These are phyloP conservation scores for Fagopyrum tataricum DNA, from an alignment of 148 eudicot species.

Conservation along the genomic window DNA sequence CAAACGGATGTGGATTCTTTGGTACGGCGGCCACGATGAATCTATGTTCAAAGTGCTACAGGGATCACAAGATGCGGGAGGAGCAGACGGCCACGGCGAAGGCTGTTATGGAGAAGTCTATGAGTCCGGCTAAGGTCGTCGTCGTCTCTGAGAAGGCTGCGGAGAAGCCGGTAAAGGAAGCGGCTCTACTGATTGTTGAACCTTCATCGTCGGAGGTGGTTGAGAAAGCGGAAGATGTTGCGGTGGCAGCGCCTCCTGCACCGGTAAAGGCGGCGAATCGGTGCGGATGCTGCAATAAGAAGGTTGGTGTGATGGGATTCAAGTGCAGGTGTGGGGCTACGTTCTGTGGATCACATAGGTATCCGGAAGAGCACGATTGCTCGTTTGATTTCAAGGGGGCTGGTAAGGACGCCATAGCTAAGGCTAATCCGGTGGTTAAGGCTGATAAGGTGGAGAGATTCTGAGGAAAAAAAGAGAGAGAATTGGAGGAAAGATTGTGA, in stretches of 20 bases:
- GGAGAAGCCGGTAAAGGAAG: background rate
- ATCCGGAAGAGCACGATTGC: slow-evolving; percentile 50
- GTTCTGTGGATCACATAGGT: slow-evolving; percentile 54
- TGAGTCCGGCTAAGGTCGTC: slow-evolving; percentile 8
- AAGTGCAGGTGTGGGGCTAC: slow-evolving; percentile 48
- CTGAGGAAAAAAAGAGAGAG: slow-evolving; percentile 16
- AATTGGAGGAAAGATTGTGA: background rate
- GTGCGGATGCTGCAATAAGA: slow-evolving; percentile 46
- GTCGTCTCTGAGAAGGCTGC: background rate
- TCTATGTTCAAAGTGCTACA: slow-evolving; percentile 55
- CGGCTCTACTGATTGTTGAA: background rate
- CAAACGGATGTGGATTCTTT: slow-evolving; percentile 63
- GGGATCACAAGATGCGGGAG: slow-evolving; percentile 27
- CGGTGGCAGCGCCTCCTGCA: background rate
- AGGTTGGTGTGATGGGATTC: slow-evolving; percentile 60
- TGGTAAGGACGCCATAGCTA: slow-evolving; percentile 31
- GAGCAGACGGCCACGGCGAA: slow-evolving; percentile 33
- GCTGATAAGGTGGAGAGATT: slow-evolving; percentile 52
- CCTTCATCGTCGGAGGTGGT: slow-evolving; percentile 8
- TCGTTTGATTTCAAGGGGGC: slow-evolving; percentile 39
- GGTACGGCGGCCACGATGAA: slow-evolving; percentile 48
- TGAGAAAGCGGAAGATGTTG: slow-evolving; percentile 9
- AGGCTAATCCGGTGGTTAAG: slow-evolving; percentile 49
- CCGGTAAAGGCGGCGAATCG: slow-evolving; percentile 21
- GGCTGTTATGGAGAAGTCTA: slow-evolving; percentile 30